These are phyloP conservation scores for Trichophyton simii DNA, from an alignment of 2,329 filamentous ascomycete species.

Conservation along the genomic window DNA sequence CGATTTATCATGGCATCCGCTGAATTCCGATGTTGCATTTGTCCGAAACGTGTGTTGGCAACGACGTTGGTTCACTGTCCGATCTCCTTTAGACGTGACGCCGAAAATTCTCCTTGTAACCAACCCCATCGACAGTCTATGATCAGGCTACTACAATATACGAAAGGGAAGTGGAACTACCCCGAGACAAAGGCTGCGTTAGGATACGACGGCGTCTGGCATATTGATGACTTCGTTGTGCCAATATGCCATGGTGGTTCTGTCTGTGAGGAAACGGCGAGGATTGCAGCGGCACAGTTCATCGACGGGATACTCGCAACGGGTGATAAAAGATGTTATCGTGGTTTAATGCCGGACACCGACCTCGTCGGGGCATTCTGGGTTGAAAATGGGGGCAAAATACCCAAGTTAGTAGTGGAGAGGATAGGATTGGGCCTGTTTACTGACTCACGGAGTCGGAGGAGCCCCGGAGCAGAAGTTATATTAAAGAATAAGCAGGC, in stretches of 20 bases:
- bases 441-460: neutral
- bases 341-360: slow-evolving; percentile 8
- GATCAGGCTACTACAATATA: slow-evolving; percentile 14
- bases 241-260: slow-evolving; percentile 14
- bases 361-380: slow-evolving; percentile 5
- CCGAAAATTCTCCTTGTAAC: neutral
- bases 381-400: slow-evolving; percentile 7
- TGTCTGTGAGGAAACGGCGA: slow-evolving; percentile 15
- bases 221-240: slow-evolving; percentile 16
- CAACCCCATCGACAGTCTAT: slow-evolving; percentile 9
- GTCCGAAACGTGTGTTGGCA: slow-evolving; percentile 11
- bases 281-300: slow-evolving; percentile 13
- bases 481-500: slow-evolving; percentile 4
- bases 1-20: slow-evolving; percentile 12
- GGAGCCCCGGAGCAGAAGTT: neutral
- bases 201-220: slow-evolving; percentile 12
- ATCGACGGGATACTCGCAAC: slow-evolving; percentile 6
- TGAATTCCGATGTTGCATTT: slow-evolving; percentile 16
- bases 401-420: slow-evolving; percentile 8
- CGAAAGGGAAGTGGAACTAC: slow-evolving; percentile 14
- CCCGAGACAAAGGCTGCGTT: slow-evolving; percentile 12
- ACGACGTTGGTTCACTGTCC: slow-evolving; percentile 15
- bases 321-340: slow-evolving; percentile 8
- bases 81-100: slow-evolving; percentile 13
- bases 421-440: slow-evolving; percentile 10